These are phyloP conservation scores for Xylariomycetidae sp. DNA, from an alignment of 2,329 filamentous ascomycete genomes.

Conservation along the genomic window DNA sequence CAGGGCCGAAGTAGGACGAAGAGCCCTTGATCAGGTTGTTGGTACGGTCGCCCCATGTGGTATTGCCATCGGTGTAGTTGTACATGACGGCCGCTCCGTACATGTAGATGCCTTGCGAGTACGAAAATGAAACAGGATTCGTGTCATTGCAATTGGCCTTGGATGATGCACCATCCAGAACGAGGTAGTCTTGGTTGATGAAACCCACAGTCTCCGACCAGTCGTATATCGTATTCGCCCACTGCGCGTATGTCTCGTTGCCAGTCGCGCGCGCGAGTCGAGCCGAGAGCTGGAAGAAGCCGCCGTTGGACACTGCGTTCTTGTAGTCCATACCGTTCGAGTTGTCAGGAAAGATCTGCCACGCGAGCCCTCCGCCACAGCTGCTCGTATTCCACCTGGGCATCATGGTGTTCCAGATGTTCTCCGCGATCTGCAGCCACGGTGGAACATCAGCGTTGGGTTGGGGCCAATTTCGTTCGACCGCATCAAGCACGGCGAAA, in stretches of 20 bases:
- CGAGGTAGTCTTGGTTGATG: conserved; percentile 47
- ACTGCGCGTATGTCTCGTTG: conserved; percentile 60
- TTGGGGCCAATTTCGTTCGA: conserved; percentile 64
- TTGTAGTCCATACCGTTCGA: conserved; percentile 75
- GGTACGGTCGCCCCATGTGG: conserved; percentile 50
- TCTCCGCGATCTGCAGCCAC: conserved; percentile 64
- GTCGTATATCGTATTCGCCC: conserved; percentile 63
- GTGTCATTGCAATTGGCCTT: conserved; percentile 47
- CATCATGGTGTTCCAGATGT: conserved; percentile 68
- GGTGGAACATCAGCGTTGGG: conserved; percentile 51
- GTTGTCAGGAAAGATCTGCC: conserved; percentile 78
- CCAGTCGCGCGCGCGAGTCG: conserved; percentile 67
- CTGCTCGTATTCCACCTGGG: conserved; percentile 63
- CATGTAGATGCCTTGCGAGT: conserved; percentile 61
- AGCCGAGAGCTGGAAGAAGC: conserved; percentile 77
- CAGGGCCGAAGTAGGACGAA: conserved; percentile 44
- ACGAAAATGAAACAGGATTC: conserved; percentile 58
- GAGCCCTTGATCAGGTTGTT: conserved; percentile 47
- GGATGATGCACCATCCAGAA: conserved; percentile 60
- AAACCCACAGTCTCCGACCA: conserved; percentile 57
- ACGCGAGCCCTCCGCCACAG: conserved; percentile 70
- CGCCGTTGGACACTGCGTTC: conserved; percentile 75
- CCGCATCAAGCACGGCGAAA: conserved; percentile 61
- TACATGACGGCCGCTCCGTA: conserved; percentile 61
- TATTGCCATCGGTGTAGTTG: conserved; percentile 50